Percentiles rank a stretch among this genome's conserved stretches.
These are phyloP conservation scores for Exserohilum turcica DNA, from an alignment of 2,329 filamentous ascomycete species.

Conservation along the genomic window DNA sequence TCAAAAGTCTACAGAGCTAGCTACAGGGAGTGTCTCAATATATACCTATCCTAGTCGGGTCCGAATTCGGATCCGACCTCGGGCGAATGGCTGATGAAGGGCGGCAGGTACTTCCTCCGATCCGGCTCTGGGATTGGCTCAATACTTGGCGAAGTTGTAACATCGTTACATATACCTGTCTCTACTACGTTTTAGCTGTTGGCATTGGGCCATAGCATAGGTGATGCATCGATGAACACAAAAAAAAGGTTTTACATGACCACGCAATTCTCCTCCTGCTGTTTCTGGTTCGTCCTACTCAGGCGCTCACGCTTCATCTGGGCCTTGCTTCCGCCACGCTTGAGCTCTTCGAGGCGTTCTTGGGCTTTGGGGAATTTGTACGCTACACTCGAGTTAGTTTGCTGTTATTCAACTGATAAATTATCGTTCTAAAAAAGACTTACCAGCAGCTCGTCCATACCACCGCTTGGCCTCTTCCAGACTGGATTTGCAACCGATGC, in stretches of 20 bases:
- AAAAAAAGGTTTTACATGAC: constrained; percentile 66
- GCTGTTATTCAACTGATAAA: neutral
- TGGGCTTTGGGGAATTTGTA: constrained; percentile 94
- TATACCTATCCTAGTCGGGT: too few species aligned
- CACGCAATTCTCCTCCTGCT: constrained; percentile 85
- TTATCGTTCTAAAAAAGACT: constrained; percentile 54
- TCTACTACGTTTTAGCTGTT: too few species aligned
- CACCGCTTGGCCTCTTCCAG: constrained; percentile 95
- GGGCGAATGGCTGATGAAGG: too few species aligned
- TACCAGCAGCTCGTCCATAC: constrained; percentile 97
- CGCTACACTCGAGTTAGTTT: constrained; percentile 58
- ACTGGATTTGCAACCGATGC: constrained; percentile 84
- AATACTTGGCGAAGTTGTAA: too few species aligned
- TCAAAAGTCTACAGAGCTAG: too few species aligned
- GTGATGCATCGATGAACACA: too few species aligned
- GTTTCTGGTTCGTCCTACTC: constrained; percentile 78
- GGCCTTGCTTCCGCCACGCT: constrained; percentile 73
- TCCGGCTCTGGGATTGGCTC: too few species aligned
- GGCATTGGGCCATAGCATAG: too few species aligned
- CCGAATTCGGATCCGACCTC: too few species aligned
- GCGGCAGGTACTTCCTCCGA: too few species aligned
- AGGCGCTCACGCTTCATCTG: constrained; percentile 78
- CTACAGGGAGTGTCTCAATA: too few species aligned
- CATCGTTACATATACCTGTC: too few species aligned
- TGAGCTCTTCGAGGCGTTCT: constrained; percentile 89